Evolutionary conservation across 306 rosid species (phyloP), one percentile per base, ranked within the genome.

Genomic region (Morella rubra): DNA sequence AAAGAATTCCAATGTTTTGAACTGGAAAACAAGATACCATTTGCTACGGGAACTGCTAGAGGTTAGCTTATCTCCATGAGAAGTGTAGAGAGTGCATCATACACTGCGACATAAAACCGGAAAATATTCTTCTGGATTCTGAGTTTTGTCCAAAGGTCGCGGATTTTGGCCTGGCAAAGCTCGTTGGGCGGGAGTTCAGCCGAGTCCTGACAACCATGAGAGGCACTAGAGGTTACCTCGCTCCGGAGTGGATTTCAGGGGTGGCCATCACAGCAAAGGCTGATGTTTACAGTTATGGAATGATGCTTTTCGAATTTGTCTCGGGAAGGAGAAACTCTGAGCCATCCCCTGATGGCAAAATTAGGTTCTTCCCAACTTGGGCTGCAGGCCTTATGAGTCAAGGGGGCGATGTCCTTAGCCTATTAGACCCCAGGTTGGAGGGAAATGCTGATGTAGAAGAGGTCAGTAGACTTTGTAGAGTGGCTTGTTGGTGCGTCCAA

Each of bases 181-280:
- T 91, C 12, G 87, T 94, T 41, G 97, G 98, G 40, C 76, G 96
- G 20, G 96, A 94, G 54, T 91, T 91, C 81, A 92, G 97, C 77
- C 78, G 96, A 52, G 98, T 94, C 68, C 89, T 91, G 45, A 91
- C 98, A 19, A 89, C 96, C 22, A 90, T 91, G 88, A 89, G 98
- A 91, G 97, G 98, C n/a, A 94, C 97, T 37, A 85, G 94, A 79
- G 97, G 98, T 1, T 94, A 94, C 58, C 90, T 90, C 18, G 98
- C 98, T 0, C 98, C 96, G 0, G 97, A 94, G 72, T 94, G 98
- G 98, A 90, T 90, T 64, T 87, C 93, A 2, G 98, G 97, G 11
- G 88, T 89, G 78, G 87, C 98, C 2, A 84, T 94, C 41, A 91
- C 98, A 7, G 86, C 93, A 1, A 94, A 91, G 81, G 96, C 98